phyloP scores from a whole-genome alignment of 108 stramenopile genomes.

The Fragilaria crotonensis region DNA sequence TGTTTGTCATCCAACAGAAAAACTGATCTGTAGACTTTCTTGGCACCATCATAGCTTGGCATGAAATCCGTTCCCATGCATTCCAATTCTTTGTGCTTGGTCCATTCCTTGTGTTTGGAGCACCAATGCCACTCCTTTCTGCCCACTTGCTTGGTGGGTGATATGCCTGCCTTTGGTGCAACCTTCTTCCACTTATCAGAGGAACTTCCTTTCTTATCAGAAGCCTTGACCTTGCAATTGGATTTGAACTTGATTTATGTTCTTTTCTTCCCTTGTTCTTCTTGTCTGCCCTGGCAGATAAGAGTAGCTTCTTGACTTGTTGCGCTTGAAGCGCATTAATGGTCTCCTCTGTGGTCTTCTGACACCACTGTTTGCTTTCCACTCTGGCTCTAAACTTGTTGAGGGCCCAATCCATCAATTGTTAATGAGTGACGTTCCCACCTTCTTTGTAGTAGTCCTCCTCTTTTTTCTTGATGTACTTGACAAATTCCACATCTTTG shows the following conservation, averaged over 20 bases:
- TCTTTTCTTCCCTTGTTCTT: background rate
- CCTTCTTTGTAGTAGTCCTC: conserved; percentile 24
- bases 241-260: background rate
- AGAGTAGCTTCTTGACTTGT: background rate
- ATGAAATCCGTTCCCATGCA: background rate
- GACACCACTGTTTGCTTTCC: conserved; percentile 5
- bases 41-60: too few relatives aligned
- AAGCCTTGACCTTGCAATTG: background rate
- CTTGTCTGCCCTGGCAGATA: background rate
- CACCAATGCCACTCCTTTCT: background rate
- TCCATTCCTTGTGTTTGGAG: background rate
- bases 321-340: conserved; percentile 27
- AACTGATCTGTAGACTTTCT: too few relatives aligned
- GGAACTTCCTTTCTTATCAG: background rate
- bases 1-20: too few relatives aligned
- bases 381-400: conserved; percentile 16
- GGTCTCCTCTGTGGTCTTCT: conserved; percentile 1
- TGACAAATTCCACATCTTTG: conserved; percentile 12
- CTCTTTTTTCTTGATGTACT: conserved; percentile 19
- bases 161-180: background rate
- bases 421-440: conserved; percentile 2
- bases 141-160: background rate
- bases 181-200: background rate
- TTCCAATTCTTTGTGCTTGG: background rate
- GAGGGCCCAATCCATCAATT: conserved; percentile 16